Base-by-base conservation (phyloP, 441 rosid species). In the Pelargonium myrrhifolium region DNA sequence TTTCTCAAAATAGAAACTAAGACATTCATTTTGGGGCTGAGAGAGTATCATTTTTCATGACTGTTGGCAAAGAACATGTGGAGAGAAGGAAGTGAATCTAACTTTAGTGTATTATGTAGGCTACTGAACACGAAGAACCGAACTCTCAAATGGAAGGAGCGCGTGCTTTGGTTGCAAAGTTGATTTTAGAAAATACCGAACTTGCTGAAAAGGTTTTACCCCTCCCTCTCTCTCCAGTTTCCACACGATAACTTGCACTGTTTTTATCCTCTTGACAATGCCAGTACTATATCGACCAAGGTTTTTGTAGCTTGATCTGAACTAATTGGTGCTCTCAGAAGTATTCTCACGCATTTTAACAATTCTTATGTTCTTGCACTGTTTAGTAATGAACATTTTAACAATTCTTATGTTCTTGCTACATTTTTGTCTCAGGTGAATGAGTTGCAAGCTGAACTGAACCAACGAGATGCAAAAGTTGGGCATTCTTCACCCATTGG, bases 101-200 rank as follows among this genome's bases (percentile, higher is more conserved):
- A 55, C 43, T 2, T 68, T 35, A 15, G 56, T 71, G 9, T 71
- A 12, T 67, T 67, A 62, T 80, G 62, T 67, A 90, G 92, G 77
- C 82, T 66, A 77, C 84, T 55, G 86, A 78, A 37, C 28, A 39
- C 15, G 88, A 85, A 65, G 85, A 84, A 40, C 51, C 85, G 76
- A 84, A 81, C 80, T 78, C 91, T 68, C 87, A 87, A 81, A 83
- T 91, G 70, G 99, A 86, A 76, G 96, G 89, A 62, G 87, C 96
- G 37, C 72, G 81, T 78, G 72, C 75, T 42, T 82, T 91, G 78
- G 83, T 91, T 37, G 87, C 88, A 70, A 93, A 85, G 78, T 78
- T 93, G 78, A 82, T 89, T 61, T 71, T 76, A 64, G 97, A 91
- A 77, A 93, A 93, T 63, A 79, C 91, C 21, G 96, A 87, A 62